These are phyloP conservation scores for Excoecaria cochinchinensis DNA, from an alignment of 345 rosid genomes.

Conservation along the genomic window DNA sequence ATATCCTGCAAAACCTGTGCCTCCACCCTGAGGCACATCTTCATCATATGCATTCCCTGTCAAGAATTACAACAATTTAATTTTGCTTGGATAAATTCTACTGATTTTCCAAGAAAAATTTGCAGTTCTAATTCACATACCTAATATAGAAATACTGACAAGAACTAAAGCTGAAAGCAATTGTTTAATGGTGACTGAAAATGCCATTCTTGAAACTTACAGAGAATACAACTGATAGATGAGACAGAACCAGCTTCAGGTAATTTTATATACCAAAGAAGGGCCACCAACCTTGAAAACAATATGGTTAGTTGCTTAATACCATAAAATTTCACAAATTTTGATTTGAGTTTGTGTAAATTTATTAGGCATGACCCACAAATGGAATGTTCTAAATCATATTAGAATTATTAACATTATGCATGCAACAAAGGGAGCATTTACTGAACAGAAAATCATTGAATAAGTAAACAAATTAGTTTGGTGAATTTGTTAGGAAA, in stretches of 20 bases:
- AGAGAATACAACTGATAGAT: slow-evolving; percentile 15
- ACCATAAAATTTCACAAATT: slow-evolving; percentile 7
- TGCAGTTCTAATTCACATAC: slow-evolving; percentile 18
- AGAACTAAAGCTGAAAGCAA: slow-evolving; percentile 29
- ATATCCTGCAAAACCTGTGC: background rate
- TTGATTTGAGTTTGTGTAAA: background rate
- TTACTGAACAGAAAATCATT: background rate
- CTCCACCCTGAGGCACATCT: background rate
- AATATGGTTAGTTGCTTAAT: slow-evolving; percentile 8
- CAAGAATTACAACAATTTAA: slow-evolving; percentile 19
- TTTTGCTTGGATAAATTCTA: slow-evolving; percentile 1
- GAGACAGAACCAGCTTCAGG: slow-evolving; percentile 14
- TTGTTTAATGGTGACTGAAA: slow-evolving; percentile 20
- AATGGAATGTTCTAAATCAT: slow-evolving; percentile 10
- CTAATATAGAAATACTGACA: slow-evolving; percentile 32
- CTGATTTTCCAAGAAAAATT: background rate
- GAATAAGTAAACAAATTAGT: background rate
- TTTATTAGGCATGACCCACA: slow-evolving; percentile 11
- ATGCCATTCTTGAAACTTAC: slow-evolving; percentile 47
- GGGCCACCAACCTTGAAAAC: slow-evolving; percentile 12
- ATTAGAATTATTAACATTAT: background rate
- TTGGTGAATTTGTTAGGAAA: slow-evolving; percentile 31
- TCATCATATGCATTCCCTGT: slow-evolving; percentile 44
- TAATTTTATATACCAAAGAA: slow-evolving; percentile 24
- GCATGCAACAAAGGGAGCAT: slow-evolving; percentile 1